phyloP scores from a whole-genome alignment of 768 basidiomycete genomes.

The Favolaschia claudopus region DNA sequence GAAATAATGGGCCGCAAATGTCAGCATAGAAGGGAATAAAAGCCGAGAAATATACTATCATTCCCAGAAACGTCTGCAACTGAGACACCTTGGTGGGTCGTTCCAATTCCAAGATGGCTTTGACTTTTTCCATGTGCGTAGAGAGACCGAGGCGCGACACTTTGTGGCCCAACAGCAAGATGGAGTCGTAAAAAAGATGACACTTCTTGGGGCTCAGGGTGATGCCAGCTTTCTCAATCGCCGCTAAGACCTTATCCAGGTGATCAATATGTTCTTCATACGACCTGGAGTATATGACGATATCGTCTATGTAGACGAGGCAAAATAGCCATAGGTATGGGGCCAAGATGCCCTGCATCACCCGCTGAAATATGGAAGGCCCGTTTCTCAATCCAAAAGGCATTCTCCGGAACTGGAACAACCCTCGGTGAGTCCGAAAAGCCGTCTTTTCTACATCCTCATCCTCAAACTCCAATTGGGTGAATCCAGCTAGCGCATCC shows the following conservation, averaged over 20 bases:
- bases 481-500: conserved; percentile 5
- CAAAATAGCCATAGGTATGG: conserved; percentile 2
- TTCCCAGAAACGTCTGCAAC: conserved; percentile 30
- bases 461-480: not conserved
- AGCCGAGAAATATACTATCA: conserved; percentile 19
- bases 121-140: conserved; percentile 15
- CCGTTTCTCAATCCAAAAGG: not conserved
- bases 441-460: conserved; percentile 6
- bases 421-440: not conserved
- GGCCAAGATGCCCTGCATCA: not conserved
- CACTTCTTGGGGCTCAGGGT: not conserved
- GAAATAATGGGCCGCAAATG: conserved; percentile 13
- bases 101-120: not conserved
- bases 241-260: conserved; percentile 18
- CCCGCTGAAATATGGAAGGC: not conserved
- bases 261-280: not conserved
- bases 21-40: conserved; percentile 19
- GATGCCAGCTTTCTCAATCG: conserved; percentile 20
- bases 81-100: not conserved
- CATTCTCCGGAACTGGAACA: not conserved
- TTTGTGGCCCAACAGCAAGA: not conserved
- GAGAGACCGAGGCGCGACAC: conserved; percentile 1
- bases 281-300: not conserved
- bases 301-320: not conserved
- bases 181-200: conserved; percentile 7